Evolutionary conservation across 176 grass and related monocot genomes (phyloP).

Genomic region (Juncus inflexus): DNA sequence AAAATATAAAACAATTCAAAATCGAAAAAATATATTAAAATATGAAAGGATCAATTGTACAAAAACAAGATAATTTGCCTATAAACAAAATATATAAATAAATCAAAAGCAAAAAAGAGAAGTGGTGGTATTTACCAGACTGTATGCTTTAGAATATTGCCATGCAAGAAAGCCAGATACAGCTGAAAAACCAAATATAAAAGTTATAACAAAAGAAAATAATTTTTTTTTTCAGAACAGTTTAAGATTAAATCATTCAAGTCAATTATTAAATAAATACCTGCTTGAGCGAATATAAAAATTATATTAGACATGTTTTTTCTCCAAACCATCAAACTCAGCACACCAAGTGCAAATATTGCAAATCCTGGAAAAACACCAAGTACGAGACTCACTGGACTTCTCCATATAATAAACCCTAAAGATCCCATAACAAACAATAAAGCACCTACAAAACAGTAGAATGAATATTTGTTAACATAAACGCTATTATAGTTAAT

Average conservation of each 20-base stretch:
- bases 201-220: not conserved
- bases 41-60: not conserved
- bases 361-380: slow-evolving; percentile 26
- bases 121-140: not conserved
- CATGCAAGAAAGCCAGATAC: slow-evolving; percentile 13
- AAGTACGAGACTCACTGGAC: slow-evolving; percentile 11
- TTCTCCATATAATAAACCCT: slow-evolving; percentile 21
- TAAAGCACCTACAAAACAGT: slow-evolving; percentile 20
- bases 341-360: not conserved
- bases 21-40: not conserved
- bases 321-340: slow-evolving; percentile 16
- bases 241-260: not conserved
- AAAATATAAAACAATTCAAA: not conserved
- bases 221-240: not conserved
- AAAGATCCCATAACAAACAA: slow-evolving; percentile 25
- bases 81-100: not conserved
- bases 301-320: slow-evolving; percentile 9
- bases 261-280: slow-evolving; percentile 2
- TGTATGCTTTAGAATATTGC: slow-evolving; percentile 18
- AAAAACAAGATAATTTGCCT: not conserved
- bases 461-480: not conserved
- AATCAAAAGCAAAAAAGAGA: not conserved
- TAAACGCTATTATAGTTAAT: not conserved
- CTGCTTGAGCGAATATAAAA: slow-evolving; percentile 17
- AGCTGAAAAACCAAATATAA: slow-evolving; percentile 17